These are phyloP conservation scores for Quercus engelmannii DNA, from an alignment of 306 rosid species.

Conservation along the genomic window DNA sequence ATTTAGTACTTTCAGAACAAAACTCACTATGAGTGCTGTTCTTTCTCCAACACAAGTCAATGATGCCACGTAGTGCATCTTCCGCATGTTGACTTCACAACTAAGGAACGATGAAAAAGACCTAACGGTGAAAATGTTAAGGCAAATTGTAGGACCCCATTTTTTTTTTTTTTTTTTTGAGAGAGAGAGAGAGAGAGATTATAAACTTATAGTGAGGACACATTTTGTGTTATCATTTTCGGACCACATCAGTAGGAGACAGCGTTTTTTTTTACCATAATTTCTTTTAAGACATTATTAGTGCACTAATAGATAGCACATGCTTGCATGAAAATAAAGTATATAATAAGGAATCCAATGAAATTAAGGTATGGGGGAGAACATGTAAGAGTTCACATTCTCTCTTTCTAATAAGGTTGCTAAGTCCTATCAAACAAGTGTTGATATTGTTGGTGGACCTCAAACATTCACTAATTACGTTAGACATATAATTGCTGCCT, in stretches of 20 bases:
- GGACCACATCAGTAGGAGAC: slow-evolving; percentile 37
- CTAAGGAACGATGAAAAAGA: slow-evolving; percentile 26
- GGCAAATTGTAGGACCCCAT: slow-evolving; percentile 34
- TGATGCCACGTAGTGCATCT: slow-evolving; percentile 36
- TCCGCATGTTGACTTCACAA: slow-evolving; percentile 82
- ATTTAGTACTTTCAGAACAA: slow-evolving; percentile 40
- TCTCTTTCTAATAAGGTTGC: slow-evolving; percentile 37
- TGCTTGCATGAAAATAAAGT: slow-evolving; percentile 49
- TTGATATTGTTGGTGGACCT: slow-evolving; percentile 57
- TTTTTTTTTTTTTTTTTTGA: neutral
- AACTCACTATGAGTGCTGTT: slow-evolving; percentile 17
- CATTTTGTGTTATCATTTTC: slow-evolving; percentile 11
- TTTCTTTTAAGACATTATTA: slow-evolving; percentile 43
- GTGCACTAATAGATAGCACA: slow-evolving; percentile 53
- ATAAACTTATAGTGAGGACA: neutral
- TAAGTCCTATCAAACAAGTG: slow-evolving; percentile 34
- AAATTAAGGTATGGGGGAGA: neutral
- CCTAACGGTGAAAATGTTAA: slow-evolving; percentile 5
- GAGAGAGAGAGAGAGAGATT: slow-evolving; percentile 6
- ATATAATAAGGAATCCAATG: slow-evolving; percentile 29
- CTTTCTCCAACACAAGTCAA: slow-evolving; percentile 44
- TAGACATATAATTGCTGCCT: slow-evolving; percentile 15
- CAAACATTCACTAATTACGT: slow-evolving; percentile 45
- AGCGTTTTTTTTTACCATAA: slow-evolving; percentile 29
- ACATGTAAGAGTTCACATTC: slow-evolving; percentile 3